These are phyloP conservation scores for Cryptomeria japonica DNA, from an alignment of 75 land plant genomes.

Conservation along the genomic window DNA sequence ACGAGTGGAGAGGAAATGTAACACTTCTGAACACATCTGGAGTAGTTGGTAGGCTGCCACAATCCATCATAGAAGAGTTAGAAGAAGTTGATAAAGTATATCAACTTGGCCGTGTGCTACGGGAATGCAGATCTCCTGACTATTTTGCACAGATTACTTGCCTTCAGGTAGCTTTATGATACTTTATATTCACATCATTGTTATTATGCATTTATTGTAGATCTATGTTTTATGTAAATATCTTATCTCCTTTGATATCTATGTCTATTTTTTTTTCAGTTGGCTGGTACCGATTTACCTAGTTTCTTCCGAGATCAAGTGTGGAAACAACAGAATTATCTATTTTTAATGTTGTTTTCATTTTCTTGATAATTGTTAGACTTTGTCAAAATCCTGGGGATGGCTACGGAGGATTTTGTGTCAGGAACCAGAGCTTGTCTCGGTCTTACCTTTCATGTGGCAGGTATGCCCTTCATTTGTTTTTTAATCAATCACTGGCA, in stretches of 20 bases:
- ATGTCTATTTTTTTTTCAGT: background rate
- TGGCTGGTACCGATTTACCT: background rate
- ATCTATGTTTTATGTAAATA: background rate
- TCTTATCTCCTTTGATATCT: background rate
- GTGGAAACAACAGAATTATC: background rate
- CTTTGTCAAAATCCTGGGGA: constrained; percentile 28
- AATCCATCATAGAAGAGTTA: constrained; percentile 27
- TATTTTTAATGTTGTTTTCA: background rate
- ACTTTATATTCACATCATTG: background rate
- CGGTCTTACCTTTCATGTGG: constrained; percentile 32
- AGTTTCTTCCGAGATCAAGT: background rate
- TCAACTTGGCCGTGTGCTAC: constrained; percentile 27
- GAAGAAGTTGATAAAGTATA: constrained; percentile 18
- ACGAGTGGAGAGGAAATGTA: constrained; percentile 34
- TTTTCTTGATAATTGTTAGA: constrained; percentile 22
- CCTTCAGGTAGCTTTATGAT: constrained; percentile 25
- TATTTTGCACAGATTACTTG: constrained; percentile 29
- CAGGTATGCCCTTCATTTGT: constrained; percentile 22
- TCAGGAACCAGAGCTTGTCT: constrained; percentile 33
- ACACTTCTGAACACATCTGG: constrained; percentile 20
- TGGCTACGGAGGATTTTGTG: constrained; percentile 28
- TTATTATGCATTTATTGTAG: background rate
- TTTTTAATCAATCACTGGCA: background rate
- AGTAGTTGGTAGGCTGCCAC: constrained; percentile 19
- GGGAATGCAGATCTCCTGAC: constrained; percentile 27